These are phyloP conservation scores for Podaxis sp. DNA, from an alignment of 768 basidiomycete genomes.

Conservation along the genomic window DNA sequence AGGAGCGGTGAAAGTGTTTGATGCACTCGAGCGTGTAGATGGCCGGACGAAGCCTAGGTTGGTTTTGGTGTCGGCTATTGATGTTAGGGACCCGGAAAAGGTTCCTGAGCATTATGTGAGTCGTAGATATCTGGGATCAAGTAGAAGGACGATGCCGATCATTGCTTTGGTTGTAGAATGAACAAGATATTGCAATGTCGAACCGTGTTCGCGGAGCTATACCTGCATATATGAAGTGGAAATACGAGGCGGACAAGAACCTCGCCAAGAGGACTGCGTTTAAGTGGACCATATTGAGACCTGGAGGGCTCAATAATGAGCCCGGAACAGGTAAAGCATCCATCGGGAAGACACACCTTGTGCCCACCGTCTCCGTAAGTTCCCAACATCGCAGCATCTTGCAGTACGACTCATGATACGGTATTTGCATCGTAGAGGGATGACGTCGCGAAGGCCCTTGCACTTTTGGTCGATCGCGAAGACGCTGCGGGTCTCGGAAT, in stretches of 20 bases:
- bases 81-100: constrained; percentile 46
- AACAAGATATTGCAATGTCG: constrained; percentile 39
- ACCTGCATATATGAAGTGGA: constrained; percentile 41
- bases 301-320: constrained; percentile 50
- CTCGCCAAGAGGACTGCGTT: constrained; percentile 46
- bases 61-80: constrained; percentile 56
- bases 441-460: constrained; percentile 51
- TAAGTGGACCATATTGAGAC: constrained; percentile 64
- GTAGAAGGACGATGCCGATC: background rate
- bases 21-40: constrained; percentile 53
- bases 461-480: constrained; percentile 42
- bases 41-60: constrained; percentile 43
- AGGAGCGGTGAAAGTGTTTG: constrained; percentile 66
- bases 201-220: constrained; percentile 41
- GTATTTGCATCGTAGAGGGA: constrained; percentile 35
- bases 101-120: constrained; percentile 50
- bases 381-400: background rate
- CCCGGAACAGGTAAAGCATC: constrained; percentile 46
- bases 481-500: constrained; percentile 54
- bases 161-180: constrained; percentile 25
- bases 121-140: background rate
- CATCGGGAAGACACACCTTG: constrained; percentile 53
- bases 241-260: constrained; percentile 48
- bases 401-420: background rate
- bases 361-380: constrained; percentile 42